Base-by-base conservation (phyloP, 2,329 filamentous ascomycete species). In the Alternaria viburni region DNA sequence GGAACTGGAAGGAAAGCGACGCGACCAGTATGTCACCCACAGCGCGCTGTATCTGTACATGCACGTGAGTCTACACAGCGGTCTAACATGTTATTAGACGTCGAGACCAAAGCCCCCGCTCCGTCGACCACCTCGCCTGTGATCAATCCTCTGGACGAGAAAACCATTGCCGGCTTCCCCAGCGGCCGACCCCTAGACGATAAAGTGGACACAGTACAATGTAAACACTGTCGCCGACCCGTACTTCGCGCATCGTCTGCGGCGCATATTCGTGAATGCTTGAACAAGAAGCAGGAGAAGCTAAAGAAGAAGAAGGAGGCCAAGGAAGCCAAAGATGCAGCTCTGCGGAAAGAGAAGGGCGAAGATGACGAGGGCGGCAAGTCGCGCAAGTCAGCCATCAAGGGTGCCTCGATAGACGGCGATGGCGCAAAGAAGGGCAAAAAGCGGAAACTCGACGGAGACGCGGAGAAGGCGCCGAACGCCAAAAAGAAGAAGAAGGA, bases 181-280 rank as follows among this genome's bases (percentile, higher is more conserved):
- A 94, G 90, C 50, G 93, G 93, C 65, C 89, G 91, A 61, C 93
- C 93, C 0, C 86, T 97, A 69, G 90, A 93, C 71, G 94, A 97
- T 74, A 86, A 85, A 60, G 87, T 91, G 11, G 93, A 97, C 67
- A 86, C 93, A 10, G 89, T 96, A 54, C 81, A 83, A 69, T 99
- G 95, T 86, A 97, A 96, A 78, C 93, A 96, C 78, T 99, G 95
- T 83, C 97, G 96, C 81, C 94, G 96, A 73, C 91, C 91, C 55
- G 88, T 97, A 12, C 84, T 96, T 13, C 91, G 90, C 72, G 88
- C 88, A 30, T 89, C 89, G 1, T 91, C 92, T 2, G 90, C 90
- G 62, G 87, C 88, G 17, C 95, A 99, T 75, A 93, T 97, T 64
- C 90, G 90, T 41, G 88, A 90, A 49, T 99, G 95, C 74, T 83